Evolutionary conservation across 306 rosid genomes (phyloP).

Genomic region (Carpinus fangiana): DNA sequence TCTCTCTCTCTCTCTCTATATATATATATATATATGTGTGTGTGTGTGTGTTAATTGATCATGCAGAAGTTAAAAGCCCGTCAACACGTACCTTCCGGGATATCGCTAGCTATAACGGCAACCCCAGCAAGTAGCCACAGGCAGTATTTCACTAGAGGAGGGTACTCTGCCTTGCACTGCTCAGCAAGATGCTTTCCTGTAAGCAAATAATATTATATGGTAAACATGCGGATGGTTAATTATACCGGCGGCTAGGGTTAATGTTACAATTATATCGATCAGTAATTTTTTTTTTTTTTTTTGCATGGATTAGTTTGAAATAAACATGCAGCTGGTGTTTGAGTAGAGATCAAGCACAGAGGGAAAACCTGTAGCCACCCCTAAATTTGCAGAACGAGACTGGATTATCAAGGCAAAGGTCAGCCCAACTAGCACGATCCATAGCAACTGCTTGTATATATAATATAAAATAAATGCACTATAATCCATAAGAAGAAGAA

Average conservation of each 20-base stretch:
- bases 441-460: conserved; percentile 8
- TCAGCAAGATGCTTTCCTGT: conserved; percentile 28
- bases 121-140: conserved; percentile 22
- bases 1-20: too few relatives aligned
- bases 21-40: too few relatives aligned
- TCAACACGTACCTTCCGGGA: conserved; percentile 24
- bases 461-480: background rate
- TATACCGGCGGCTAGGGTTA: too few relatives aligned
- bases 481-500: background rate
- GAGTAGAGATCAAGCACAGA: too few relatives aligned
- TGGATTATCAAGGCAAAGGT: conserved; percentile 23
- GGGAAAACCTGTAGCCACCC: conserved; percentile 19
- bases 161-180: conserved; percentile 23
- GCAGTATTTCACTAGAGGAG: background rate
- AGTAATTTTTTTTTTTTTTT: too few relatives aligned
- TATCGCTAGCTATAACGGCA: conserved; percentile 22
- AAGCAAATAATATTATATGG: background rate
- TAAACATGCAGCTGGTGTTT: too few relatives aligned
- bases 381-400: conserved; percentile 25
- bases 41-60: too few relatives aligned
- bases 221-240: too few relatives aligned
- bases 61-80: too few relatives aligned
- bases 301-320: too few relatives aligned
- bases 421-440: conserved; percentile 25
- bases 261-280: too few relatives aligned